These are phyloP conservation scores for Phialophora verrucosa DNA, from an alignment of 2,329 filamentous ascomycete species.

Conservation along the genomic window DNA sequence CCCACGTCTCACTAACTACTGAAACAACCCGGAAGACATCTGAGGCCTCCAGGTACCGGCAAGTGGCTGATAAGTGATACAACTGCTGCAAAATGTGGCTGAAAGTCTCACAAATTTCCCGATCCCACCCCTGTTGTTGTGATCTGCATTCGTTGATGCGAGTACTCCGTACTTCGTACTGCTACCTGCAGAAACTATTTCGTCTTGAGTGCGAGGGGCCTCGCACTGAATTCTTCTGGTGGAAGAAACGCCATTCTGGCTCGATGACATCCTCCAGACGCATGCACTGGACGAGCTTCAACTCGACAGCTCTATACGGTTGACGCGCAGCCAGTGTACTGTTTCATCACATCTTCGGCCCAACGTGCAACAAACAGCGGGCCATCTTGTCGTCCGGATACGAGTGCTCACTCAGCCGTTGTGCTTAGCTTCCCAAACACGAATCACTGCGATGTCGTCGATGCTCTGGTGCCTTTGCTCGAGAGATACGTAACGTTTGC, in stretches of 20 bases:
- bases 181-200: background rate
- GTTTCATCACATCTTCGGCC: background rate
- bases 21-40: conserved; percentile 7
- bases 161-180: background rate
- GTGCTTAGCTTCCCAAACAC: background rate
- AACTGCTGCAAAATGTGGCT: conserved; percentile 6
- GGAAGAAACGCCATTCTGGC: background rate
- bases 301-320: background rate
- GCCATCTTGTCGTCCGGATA: background rate
- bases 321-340: background rate
- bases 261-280: background rate
- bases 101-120: conserved; percentile 20
- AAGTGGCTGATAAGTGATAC: conserved; percentile 11
- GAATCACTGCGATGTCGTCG: background rate
- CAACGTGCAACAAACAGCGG: background rate
- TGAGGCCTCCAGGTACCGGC: conserved; percentile 15
- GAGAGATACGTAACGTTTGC: background rate
- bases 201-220: background rate
- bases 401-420: background rate
- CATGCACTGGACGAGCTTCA: background rate
- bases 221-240: background rate
- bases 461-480: background rate
- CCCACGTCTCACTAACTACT: conserved; percentile 13
- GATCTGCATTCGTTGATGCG: conserved; percentile 11
- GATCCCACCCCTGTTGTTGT: conserved; percentile 6